Percentiles rank a stretch among this genome's conserved stretches.
Conservation (phyloP, 352 stramenopile genomes). For the Globisporangium radiosum region DNA sequence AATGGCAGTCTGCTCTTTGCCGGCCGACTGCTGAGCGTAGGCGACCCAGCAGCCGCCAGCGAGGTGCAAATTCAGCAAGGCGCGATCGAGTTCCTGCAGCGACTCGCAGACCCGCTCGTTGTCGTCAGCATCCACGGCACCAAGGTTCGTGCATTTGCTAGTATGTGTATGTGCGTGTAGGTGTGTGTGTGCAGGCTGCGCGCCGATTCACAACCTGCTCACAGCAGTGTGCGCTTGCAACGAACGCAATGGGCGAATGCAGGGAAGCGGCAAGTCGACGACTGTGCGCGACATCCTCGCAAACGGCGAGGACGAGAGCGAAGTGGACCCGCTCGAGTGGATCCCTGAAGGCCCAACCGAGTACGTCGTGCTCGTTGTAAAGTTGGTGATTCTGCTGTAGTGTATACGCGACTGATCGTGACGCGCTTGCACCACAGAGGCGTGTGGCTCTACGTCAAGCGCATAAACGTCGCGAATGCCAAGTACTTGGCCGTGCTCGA, state of each 20-base stretch:
- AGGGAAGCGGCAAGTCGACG: slow-evolving; percentile 50
- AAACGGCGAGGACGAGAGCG: slow-evolving; percentile 10
- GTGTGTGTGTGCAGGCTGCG: not conserved
- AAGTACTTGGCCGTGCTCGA: slow-evolving; percentile 74
- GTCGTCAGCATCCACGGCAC: slow-evolving; percentile 65
- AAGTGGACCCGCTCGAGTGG: slow-evolving; percentile 14
- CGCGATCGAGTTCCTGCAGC: slow-evolving; percentile 67
- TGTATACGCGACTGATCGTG: too few species aligned
- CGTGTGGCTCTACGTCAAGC: slow-evolving; percentile 74
- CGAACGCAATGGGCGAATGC: not conserved
- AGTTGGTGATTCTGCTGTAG: too few species aligned
- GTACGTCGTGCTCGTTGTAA: slow-evolving; percentile 2
- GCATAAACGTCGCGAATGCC: slow-evolving; percentile 47
- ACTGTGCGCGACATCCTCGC: slow-evolving; percentile 35
- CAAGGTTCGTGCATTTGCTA: slow-evolving; percentile 15
- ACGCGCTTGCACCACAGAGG: slow-evolving; percentile 12
- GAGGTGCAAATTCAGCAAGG: slow-evolving; percentile 68
- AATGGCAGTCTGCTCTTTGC: slow-evolving; percentile 55
- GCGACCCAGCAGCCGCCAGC: slow-evolving; percentile 16
- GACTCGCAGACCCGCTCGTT: slow-evolving; percentile 51
- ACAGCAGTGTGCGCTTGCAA: not conserved
- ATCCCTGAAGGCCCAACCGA: slow-evolving; percentile 18
- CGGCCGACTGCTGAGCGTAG: slow-evolving; percentile 51
- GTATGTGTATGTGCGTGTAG: not conserved
- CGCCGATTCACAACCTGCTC: not conserved